Conservation (phyloP, 768 basidiomycete species). For the Leccinum fibrillosum region DNA sequence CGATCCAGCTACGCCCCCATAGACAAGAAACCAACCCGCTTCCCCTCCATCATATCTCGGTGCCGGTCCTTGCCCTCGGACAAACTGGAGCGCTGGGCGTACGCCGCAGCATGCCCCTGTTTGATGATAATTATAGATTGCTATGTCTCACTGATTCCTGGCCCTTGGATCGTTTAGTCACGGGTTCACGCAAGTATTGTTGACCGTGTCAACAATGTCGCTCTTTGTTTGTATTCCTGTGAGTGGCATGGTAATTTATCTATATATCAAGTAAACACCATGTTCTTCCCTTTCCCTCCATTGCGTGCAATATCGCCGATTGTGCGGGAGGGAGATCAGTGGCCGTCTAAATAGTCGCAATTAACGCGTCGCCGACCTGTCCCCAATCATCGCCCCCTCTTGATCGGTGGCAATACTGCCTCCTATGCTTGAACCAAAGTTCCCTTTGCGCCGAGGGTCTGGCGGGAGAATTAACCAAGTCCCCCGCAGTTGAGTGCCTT, state of each 20-base stretch:
- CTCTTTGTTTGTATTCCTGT: constrained; percentile 2
- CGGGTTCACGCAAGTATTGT: constrained; percentile 3
- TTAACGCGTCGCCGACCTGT: constrained; percentile 26
- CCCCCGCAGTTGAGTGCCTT: neutral
- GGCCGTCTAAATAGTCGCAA: constrained; percentile 11
- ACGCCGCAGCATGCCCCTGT: constrained; percentile 18
- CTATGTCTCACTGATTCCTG: constrained; percentile 17
- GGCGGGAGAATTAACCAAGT: constrained; percentile 4
- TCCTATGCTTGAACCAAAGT: constrained; percentile 9
- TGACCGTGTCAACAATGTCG: constrained; percentile 10
- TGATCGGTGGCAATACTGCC: constrained; percentile 25
- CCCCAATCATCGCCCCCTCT: constrained; percentile 19
- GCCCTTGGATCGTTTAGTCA: constrained; percentile 6
- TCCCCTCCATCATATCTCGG: constrained; percentile 19
- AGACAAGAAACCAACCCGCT: neutral
- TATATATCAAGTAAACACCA: constrained; percentile 7
- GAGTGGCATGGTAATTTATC: constrained; percentile 10
- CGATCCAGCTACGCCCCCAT: neutral
- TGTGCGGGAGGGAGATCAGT: constrained; percentile 12
- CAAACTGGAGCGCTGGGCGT: constrained; percentile 2
- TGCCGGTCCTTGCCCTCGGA: constrained; percentile 20
- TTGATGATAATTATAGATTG: constrained; percentile 5
- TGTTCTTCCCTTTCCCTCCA: constrained; percentile 11
- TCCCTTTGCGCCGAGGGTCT: constrained; percentile 11
- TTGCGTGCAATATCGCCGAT: constrained; percentile 19